phyloP scores from a whole-genome alignment of 306 rosid genomes.

The Vigna unguiculata region DNA sequence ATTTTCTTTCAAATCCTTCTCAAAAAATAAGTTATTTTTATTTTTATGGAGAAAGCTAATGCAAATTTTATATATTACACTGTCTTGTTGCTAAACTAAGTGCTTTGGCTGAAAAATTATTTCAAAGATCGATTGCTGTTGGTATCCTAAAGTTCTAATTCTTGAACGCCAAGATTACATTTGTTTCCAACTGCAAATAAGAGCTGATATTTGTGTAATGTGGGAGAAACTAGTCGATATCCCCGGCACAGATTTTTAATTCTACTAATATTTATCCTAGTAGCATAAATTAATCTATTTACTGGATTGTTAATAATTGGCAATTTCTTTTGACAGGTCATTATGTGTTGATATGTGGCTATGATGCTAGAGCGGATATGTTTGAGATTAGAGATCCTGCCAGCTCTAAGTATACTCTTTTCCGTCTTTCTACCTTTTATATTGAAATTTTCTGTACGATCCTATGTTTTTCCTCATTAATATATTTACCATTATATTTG shows the following conservation, averaged over 20 bases:
- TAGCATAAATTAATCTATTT: conserved; percentile 34
- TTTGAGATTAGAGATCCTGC: conserved; percentile 99
- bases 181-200: conserved; percentile 25
- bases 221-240: conserved; percentile 11
- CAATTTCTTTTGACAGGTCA: conserved; percentile 68
- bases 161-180: conserved; percentile 1
- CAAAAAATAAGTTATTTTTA: not conserved
- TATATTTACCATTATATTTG: conserved; percentile 13
- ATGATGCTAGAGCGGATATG: conserved; percentile 82
- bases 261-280: conserved; percentile 27
- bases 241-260: not conserved
- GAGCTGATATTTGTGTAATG: not conserved
- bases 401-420: conserved; percentile 65
- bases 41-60: conserved; percentile 12
- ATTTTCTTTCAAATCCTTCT: not conserved
- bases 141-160: conserved; percentile 24
- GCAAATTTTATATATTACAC: not conserved
- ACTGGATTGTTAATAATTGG: conserved; percentile 31
- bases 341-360: conserved; percentile 91
- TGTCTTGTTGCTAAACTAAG: not conserved
- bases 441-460: not conserved
- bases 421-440: conserved; percentile 36
- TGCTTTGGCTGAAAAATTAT: conserved; percentile 29
- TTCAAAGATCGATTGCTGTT: not conserved
- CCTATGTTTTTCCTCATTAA: conserved; percentile 16